Evolutionary conservation across 257 asterid species (phyloP), one percentile per base, ranked within the genome.

Genomic region (Salvia splendens): DNA sequence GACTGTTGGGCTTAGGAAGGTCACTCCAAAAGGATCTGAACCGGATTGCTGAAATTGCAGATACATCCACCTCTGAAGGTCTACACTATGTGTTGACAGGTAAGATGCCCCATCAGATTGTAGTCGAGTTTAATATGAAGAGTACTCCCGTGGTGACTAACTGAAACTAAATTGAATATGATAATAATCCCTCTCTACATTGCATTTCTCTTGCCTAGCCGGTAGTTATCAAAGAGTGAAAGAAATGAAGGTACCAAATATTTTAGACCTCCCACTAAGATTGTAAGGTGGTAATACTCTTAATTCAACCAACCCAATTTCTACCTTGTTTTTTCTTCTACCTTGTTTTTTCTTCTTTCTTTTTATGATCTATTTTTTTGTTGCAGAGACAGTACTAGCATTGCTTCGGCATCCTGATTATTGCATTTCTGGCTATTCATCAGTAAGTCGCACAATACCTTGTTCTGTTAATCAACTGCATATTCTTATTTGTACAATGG

Each of bases 381-480:
- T 72, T 86, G 88, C 99, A 93, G 99, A 93, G 86, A 93, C 99
- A 1, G 83, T 85, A 56, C 83, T 93, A 73, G 92, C 97, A 66
- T 81, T 93, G 87, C 96, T 93, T 74, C 87, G 99, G 52, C 95
- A 93, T 87, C 99, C 97, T 61, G 95, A 87, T 81, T 90, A 81
- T 84, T 93, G 96, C 91, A 93, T 93, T 68, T 93, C 95, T 11
- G 92, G 87, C 63, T 85, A 88, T 80, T 88, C 97, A 71, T 88
- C 87, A 55, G 99, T 93, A 81, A 88, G 99, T 82, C 52, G 40
- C 51, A 35, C 36, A 17, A 32, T 46, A 65, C 15, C 53, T 45
- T 59, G 36, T 46, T 57, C 40, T 46, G n/a, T 61, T 55, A 15
- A 45, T 52, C 43, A n/a, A 17, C 24, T 57, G 30, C 20, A 9